phyloP scores from a whole-genome alignment of 495 filamentous ascomycete species.

The Penicillium turbatum region DNA sequence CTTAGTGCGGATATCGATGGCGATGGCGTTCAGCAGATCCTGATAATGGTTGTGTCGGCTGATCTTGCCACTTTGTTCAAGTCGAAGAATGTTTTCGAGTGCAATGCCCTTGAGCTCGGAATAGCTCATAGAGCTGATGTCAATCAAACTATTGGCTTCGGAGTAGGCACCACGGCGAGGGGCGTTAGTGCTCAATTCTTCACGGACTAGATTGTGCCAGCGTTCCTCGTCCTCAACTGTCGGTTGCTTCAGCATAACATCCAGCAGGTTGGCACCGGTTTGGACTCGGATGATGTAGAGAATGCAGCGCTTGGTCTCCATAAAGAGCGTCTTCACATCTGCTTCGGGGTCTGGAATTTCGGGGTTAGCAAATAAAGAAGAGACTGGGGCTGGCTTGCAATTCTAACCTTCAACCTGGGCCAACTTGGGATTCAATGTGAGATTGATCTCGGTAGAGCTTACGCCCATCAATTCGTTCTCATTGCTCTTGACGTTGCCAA shows the following conservation, averaged over 20 bases:
- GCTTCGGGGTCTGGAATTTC: slow-evolving; percentile 69
- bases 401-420: slow-evolving; percentile 72
- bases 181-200: slow-evolving; percentile 69
- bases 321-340: slow-evolving; percentile 85
- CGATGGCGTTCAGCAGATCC: slow-evolving; percentile 93
- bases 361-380: slow-evolving; percentile 4
- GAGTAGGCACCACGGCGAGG: slow-evolving; percentile 79
- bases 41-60: slow-evolving; percentile 92
- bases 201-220: slow-evolving; percentile 78
- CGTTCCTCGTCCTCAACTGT: slow-evolving; percentile 80
- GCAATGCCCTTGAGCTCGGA: slow-evolving; percentile 87
- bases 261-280: slow-evolving; percentile 83
- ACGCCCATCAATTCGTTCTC: slow-evolving; percentile 87
- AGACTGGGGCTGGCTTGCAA: background rate
- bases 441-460: slow-evolving; percentile 81
- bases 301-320: slow-evolving; percentile 96
- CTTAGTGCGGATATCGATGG: slow-evolving; percentile 94
- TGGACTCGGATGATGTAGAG: slow-evolving; percentile 98
- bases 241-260: slow-evolving; percentile 90
- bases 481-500: slow-evolving; percentile 92
- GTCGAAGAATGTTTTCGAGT: slow-evolving; percentile 85
- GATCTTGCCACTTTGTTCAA: slow-evolving; percentile 81
- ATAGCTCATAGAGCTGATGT: slow-evolving; percentile 87
- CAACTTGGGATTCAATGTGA: slow-evolving; percentile 87
- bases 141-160: slow-evolving; percentile 79